Base-by-base conservation (phyloP, 1,284 basidiomycete species). In the Coriolopsis trogii region DNA sequence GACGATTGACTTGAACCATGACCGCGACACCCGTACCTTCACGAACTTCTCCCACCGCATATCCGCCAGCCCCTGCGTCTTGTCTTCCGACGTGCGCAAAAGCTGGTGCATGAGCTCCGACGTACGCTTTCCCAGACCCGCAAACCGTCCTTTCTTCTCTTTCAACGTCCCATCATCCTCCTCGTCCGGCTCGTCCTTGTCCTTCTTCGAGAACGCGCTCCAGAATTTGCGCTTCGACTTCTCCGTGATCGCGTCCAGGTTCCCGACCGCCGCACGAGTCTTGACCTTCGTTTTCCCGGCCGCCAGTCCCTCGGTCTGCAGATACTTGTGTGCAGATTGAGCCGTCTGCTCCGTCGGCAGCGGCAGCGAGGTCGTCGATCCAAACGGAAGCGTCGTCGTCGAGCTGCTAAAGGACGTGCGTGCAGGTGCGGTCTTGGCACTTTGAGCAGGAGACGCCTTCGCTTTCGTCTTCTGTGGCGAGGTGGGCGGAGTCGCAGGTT, bases 41-140 rank as follows among this genome's bases (percentile, higher is more conserved):
- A 83, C 56, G 59, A 85, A 85, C 30, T 76, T 73, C 29, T 90
- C 87, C 89, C 89, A 91, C 51, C 85, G 87, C 82, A 91, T 81
- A 9, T 81, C 70, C 20, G 75, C 73, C 28, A 71, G 64, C 5
- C 83, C 83, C 53, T 78, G 73, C 59, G 77, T 84, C 46, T 81
- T 78, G 47, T 82, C 80, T 30, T 80, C 75, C 25, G 77, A 68
- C 12, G 80, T 81, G 36, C 74, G 73, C 53, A 91, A 63, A 8
- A 91, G 69, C 63, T 87, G 84, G 46, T 82, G 81, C 82, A 89
- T 82, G 41, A 75, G 75, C 16, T 63, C 71, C 29, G 70, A 71
- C 6, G 84, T 78, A 68, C 81, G 88, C 71, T 82, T 85, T 47
- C 76, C 70, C 37, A 89, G 63, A 42, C 70, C 78, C 4, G 71